Base-by-base conservation (phyloP, 2,329 filamentous ascomycete genomes). In the Gnomoniopsis smithogilvyi region DNA sequence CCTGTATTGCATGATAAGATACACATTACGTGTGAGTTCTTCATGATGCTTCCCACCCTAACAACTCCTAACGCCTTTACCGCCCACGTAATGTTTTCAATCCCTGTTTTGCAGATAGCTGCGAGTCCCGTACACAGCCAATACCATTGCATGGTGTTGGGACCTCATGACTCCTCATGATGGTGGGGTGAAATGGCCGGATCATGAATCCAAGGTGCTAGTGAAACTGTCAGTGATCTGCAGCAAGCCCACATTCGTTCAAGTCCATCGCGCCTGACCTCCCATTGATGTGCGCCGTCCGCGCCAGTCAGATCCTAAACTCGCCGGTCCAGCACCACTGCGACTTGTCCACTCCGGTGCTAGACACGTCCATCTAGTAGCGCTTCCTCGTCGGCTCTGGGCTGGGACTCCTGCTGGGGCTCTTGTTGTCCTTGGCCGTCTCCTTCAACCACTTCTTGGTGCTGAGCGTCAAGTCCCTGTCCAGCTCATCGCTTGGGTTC, bases 361-460 rank as follows among this genome's bases (percentile, higher is more conserved):
- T 41, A 4, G 6, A 12, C 15, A 15, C 17, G 36, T n/a, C 36
- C 36, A 15, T 14, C 71, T 81, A 91, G 71, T 79, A 89, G 67
- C 91, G 82, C 74, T 87, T 87, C 70, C 89, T 85, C 62, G 87
- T 85, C 6, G 92, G 91, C 74, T 96, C 92, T 3, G 94, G 94
- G 66, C 89, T 95, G 0, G 93, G 92, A 71, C 91, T 96, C 69
- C 91, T 84, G 64, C 80, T 90, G 64, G 87, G 85, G 73, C 91
- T 96, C 74, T 92, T 85, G 70, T 89, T 88, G 76, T 97, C 94
- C 67, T 90, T 82, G 21, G 92, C 94, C 62, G 92, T 83, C 76
- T 86, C 78, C 79, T 91, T 91, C 71, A 98, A 79, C 93, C 94
- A 98, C 82, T 98, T 98, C 84, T 96, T 96, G 63, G 94, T 98